A percentile compares a stretch with the other conserved stretches of the same genome.
phyloP scores from a whole-genome alignment of 495 filamentous ascomycete species.

The Lasiosphaeria miniovina region DNA sequence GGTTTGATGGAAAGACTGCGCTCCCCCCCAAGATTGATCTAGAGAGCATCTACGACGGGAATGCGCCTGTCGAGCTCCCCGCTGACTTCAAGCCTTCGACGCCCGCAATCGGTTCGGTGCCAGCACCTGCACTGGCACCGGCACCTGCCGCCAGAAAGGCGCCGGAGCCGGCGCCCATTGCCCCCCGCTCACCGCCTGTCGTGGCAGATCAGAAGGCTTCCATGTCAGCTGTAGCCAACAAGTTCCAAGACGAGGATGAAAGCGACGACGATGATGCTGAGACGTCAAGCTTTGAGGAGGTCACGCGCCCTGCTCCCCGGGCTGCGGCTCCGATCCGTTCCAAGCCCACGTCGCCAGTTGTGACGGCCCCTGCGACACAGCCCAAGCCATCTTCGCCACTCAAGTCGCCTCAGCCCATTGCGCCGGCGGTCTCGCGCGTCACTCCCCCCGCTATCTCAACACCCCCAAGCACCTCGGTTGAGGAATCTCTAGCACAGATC shows the following conservation, averaged over 20 bases:
- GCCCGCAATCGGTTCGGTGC: conserved; percentile 22
- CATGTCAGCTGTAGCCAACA: conserved; percentile 77
- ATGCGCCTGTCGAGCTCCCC: conserved; percentile 69
- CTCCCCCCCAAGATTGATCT: conserved; percentile 89
- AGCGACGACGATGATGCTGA: conserved; percentile 60
- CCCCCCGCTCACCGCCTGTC: conserved; percentile 57
- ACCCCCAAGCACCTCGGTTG: conserved; percentile 22
- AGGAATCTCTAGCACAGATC: conserved; percentile 57
- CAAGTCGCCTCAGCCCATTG: conserved; percentile 24
- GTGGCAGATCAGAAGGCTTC: conserved; percentile 82
- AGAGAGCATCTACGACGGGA: conserved; percentile 84
- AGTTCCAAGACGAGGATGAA: conserved; percentile 74
- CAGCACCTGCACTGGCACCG: conserved; percentile 44
- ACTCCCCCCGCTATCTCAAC: conserved; percentile 17
- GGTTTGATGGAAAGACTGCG: conserved; percentile 79
- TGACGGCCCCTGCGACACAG: conserved; percentile 29
- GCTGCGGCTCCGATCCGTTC: conserved; percentile 26
- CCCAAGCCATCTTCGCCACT: conserved; percentile 36
- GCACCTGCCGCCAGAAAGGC: conserved; percentile 55
- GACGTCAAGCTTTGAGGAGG: conserved; percentile 78
- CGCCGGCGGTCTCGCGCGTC: conserved; percentile 22
- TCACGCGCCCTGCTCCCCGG: conserved; percentile 55
- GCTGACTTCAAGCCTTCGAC: conserved; percentile 63
- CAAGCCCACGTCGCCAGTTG: conserved; percentile 30
- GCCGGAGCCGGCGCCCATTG: conserved; percentile 43